Base-by-base conservation (phyloP, 371 early-diverging fungal genomes). In the Mucor plumbeus region DNA sequence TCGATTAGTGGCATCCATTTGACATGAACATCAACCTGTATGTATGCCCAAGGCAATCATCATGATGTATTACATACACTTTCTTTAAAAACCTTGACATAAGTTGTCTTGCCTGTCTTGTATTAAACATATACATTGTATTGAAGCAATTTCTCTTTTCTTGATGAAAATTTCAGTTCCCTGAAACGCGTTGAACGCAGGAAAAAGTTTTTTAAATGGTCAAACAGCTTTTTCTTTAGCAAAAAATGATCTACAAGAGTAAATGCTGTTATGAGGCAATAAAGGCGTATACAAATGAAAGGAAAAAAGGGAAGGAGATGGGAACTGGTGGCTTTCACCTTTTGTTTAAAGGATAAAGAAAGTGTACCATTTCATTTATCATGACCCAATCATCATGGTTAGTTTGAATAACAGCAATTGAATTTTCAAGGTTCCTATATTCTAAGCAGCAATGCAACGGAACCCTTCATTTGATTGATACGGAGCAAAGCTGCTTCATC, bases 401-500 rank as follows among this genome's bases (percentile, higher is more conserved):
- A 10, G 50, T 50, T 50, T 50, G 21, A 50, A 50, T 11, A 50
- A 21, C 50, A 50, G 50, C 50, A 8, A 26, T 19, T 50, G 50
- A 50, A 10, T 10, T 26, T 19, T 41, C 15, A 15, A 50, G 50
- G 11, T 26, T 21, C 11, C 17, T 44, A 26, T 38, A 11, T 11
- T 11, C 38, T 9, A 38, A 38, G 4, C 11, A 38, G 38, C 26
- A 17, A 44, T 44, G n/a, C 44, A 17, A 44, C n/a, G 44, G 13
- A 50, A 26, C 21, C 11, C 19, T 10, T 21, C 26, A 9, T 11
- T 11, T 26, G 19, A 21, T 50, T 50, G 19, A 50, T 26, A 50
- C 50, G 50, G 50, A 50, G 50, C 50, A 50, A 26, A 50, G 4
- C 10, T 50, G 50, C 11, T 50, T 50, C 26, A 50, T 26, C 50